A percentile compares a stretch with the other conserved stretches of the same genome.
Evolutionary conservation across 2,329 filamentous ascomycete species (phyloP).

Genomic region (Ascochyta viciae-villosae): DNA sequence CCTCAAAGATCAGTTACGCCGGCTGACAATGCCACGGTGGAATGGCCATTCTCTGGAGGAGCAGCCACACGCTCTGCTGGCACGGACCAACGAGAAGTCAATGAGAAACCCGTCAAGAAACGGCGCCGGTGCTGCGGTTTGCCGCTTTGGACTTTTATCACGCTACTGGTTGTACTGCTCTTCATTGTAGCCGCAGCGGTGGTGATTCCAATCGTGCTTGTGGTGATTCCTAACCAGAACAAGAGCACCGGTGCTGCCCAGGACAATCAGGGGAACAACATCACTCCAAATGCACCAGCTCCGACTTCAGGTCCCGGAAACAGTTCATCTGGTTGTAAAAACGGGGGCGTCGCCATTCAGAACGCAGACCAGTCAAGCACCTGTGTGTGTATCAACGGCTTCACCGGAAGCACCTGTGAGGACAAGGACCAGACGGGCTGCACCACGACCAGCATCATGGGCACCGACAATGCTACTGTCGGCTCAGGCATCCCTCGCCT

Average conservation of each 20-base stretch:
- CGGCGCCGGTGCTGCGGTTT: constrained; percentile 81
- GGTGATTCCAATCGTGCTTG: constrained; percentile 74
- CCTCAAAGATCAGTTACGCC: constrained; percentile 41
- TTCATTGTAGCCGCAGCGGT: constrained; percentile 81
- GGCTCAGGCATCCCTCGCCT: constrained; percentile 80
- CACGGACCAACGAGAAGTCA: constrained; percentile 16
- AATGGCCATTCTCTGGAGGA: constrained; percentile 39
- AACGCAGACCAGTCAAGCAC: constrained; percentile 71
- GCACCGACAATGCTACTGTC: constrained; percentile 69
- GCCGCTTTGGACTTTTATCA: constrained; percentile 77
- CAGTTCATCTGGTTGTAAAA: constrained; percentile 67
- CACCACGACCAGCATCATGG: constrained; percentile 57
- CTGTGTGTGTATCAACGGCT: constrained; percentile 89
- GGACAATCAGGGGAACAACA: constrained; percentile 29
- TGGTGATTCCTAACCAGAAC: constrained; percentile 63
- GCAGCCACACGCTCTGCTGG: constrained; percentile 10
- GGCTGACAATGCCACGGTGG: constrained; percentile 28
- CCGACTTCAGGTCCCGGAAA: constrained; percentile 30
- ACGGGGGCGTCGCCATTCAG: constrained; percentile 80
- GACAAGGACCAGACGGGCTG: constrained; percentile 60
- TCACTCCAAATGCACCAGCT: constrained; percentile 21
- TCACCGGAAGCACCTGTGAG: constrained; percentile 70
- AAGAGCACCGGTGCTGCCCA: constrained; percentile 30
- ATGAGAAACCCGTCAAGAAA: constrained; percentile 42
- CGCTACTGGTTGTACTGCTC: constrained; percentile 70